phyloP scores from a whole-genome alignment of 352 stramenopile species.

The Globisporangium polare region DNA sequence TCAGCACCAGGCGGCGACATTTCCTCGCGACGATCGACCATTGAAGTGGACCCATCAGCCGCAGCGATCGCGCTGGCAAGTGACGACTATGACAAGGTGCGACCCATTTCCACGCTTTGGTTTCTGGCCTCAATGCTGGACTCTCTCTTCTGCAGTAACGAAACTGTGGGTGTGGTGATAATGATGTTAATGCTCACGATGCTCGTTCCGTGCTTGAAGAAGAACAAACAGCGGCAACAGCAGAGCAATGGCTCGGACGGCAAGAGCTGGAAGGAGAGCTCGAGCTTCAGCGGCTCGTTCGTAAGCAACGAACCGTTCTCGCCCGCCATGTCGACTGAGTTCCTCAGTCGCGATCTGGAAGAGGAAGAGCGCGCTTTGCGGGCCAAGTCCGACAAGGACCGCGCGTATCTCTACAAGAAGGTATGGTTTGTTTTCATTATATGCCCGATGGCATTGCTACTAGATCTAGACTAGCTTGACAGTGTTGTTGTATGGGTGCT shows the following conservation, averaged over 20 bases:
- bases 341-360: slow-evolving; percentile 55
- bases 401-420: slow-evolving; percentile 74
- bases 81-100: slow-evolving; percentile 17
- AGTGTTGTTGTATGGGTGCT: background rate
- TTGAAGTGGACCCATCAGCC: slow-evolving; percentile 9
- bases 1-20: background rate
- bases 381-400: slow-evolving; percentile 56
- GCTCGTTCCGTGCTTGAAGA: slow-evolving; percentile 1
- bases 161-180: slow-evolving; percentile 4
- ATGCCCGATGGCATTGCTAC: background rate
- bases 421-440: slow-evolving; percentile 19
- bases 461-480: background rate
- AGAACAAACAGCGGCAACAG: background rate
- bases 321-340: slow-evolving; percentile 39
- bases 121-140: background rate
- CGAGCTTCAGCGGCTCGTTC: slow-evolving; percentile 22
- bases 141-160: background rate
- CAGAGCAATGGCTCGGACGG: slow-evolving; percentile 7
- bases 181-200: background rate
- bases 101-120: background rate
- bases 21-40: slow-evolving; percentile 17
- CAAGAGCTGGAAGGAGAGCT: slow-evolving; percentile 9
- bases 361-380: slow-evolving; percentile 55
- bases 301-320: slow-evolving; percentile 27
- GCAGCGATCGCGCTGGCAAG: background rate